Evolutionary conservation across 2,329 filamentous ascomycete genomes (phyloP).

Genomic region (Fusarium austroafricanum): DNA sequence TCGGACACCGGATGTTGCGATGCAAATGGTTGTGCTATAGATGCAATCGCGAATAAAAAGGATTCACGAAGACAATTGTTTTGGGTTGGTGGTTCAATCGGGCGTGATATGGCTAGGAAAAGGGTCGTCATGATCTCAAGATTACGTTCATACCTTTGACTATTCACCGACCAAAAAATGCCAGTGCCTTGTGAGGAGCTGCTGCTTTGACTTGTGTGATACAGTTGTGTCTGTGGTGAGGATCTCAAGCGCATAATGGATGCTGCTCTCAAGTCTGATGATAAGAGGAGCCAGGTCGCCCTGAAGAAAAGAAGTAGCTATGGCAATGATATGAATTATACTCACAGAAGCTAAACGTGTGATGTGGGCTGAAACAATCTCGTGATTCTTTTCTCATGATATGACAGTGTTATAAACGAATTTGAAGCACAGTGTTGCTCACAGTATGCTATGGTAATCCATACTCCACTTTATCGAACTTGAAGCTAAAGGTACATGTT

Average conservation of each 20-base stretch:
- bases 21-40: conserved; percentile 59
- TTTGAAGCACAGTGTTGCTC: conserved; percentile 26
- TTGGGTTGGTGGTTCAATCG: conserved; percentile 46
- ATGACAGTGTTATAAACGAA: neutral
- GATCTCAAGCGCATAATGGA: neutral
- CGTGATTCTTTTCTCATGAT: neutral
- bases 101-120: conserved; percentile 48
- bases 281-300: neutral
- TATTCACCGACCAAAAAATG: conserved; percentile 42
- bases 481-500: conserved; percentile 23
- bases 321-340: neutral
- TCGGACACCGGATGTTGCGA: conserved; percentile 57
- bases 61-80: conserved; percentile 55
- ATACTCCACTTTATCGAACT: conserved; percentile 36
- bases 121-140: conserved; percentile 47
- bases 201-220: conserved; percentile 7
- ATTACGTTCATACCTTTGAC: conserved; percentile 48
- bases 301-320: conserved; percentile 9
- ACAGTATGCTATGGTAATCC: conserved; percentile 33
- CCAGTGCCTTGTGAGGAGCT: conserved; percentile 39
- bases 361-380: neutral
- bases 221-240: conserved; percentile 12
- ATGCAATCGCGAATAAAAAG: conserved; percentile 59
- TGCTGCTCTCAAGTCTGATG: conserved; percentile 1
- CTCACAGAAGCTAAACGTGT: neutral